These are phyloP conservation scores for Trichosporon coremiiforme DNA, from an alignment of 1,284 basidiomycete genomes.

Conservation along the genomic window DNA sequence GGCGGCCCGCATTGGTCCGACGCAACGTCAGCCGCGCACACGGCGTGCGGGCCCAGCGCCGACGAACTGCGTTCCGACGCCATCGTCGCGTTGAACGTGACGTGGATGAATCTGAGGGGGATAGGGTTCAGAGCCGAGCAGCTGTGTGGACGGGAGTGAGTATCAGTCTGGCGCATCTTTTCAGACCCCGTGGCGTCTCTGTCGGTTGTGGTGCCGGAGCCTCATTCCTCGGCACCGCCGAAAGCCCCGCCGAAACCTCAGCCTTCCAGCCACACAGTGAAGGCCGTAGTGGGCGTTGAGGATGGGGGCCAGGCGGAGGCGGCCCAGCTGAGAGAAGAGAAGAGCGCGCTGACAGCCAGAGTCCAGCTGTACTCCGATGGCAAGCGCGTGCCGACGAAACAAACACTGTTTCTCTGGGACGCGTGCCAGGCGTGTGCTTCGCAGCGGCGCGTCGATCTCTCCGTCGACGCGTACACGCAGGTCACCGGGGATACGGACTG, in stretches of 20 bases:
- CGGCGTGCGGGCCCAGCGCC: constrained; percentile 29
- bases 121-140: constrained; percentile 17
- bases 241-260: no score
- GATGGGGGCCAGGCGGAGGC: no score
- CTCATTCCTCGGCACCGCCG: no score
- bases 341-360: constrained; percentile 25
- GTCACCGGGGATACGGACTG: constrained; percentile 27
- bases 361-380: constrained; percentile 26
- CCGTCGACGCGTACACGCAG: constrained; percentile 24
- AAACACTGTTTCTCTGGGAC: constrained; percentile 31
- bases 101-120: constrained; percentile 26
- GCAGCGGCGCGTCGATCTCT: constrained; percentile 27
- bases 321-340: no score
- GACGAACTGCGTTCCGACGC: constrained; percentile 23
- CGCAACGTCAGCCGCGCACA: constrained; percentile 19
- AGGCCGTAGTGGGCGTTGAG: no score
- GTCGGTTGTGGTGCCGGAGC: no score
- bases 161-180: no score
- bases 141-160: constrained; percentile 32
- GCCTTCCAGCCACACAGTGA: no score
- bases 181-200: no score
- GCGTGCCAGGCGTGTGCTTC: constrained; percentile 29
- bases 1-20: constrained; percentile 26
- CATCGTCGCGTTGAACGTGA: constrained; percentile 30
- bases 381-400: background rate